Conservation (phyloP, 257 asterid species). For the Nicotiana attenuata region DNA sequence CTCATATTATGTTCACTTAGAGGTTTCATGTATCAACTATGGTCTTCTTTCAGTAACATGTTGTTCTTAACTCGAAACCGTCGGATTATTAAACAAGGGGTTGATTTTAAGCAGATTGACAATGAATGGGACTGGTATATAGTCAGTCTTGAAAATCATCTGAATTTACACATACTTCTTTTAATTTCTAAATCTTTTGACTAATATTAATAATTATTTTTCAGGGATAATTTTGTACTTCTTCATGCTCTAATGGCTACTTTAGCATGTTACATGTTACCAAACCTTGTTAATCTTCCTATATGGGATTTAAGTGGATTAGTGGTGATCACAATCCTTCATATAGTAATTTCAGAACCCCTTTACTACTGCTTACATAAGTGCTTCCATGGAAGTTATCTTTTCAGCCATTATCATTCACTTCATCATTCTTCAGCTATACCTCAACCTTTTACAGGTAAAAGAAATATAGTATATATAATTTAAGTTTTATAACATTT, state of each 20-base stretch:
- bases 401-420: conserved; percentile 59
- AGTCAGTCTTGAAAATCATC: background rate
- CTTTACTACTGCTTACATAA: conserved; percentile 65
- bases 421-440: conserved; percentile 79
- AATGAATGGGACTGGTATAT: conserved; percentile 74
- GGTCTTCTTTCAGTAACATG: conserved; percentile 68
- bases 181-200: background rate
- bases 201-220: background rate
- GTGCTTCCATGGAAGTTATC: conserved; percentile 52
- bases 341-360: conserved; percentile 65
- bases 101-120: conserved; percentile 80
- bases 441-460: conserved; percentile 80
- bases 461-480: background rate
- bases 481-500: no score
- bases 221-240: conserved; percentile 82
- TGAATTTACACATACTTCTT: no score
- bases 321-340: conserved; percentile 41
- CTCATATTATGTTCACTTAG: conserved; percentile 51
- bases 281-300: conserved; percentile 33
- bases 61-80: conserved; percentile 66
- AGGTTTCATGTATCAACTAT: conserved; percentile 34
- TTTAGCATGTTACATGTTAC: conserved; percentile 34
- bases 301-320: conserved; percentile 55
- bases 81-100: conserved; percentile 55
- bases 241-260: conserved; percentile 65